phyloP scores from a whole-genome alignment of 805 yeast species.

The Kuraishia floccosa region DNA sequence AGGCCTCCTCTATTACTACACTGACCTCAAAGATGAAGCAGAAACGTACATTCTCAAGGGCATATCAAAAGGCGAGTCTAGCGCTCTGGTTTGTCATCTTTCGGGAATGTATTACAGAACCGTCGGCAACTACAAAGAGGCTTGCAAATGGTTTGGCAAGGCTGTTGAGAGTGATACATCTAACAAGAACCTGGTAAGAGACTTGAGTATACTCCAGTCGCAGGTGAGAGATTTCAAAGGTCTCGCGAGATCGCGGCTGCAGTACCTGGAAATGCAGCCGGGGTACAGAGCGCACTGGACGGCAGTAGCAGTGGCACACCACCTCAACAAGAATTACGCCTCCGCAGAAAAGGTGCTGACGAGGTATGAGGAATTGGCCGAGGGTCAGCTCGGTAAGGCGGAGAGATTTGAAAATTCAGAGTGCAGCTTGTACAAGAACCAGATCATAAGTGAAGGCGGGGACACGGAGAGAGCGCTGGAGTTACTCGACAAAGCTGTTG shows the following conservation, averaged over 20 bases:
- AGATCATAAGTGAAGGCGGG: conserved; percentile 51
- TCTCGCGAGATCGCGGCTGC: conserved; percentile 51
- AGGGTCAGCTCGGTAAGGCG: conserved; percentile 52
- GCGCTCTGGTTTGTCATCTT: conserved; percentile 74
- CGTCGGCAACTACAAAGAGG: conserved; percentile 57
- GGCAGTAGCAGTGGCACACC: conserved; percentile 75
- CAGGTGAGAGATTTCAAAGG: conserved; percentile 68
- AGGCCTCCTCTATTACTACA: conserved; percentile 54
- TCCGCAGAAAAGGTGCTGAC: conserved; percentile 63
- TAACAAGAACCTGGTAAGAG: conserved; percentile 72
- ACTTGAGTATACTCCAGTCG: conserved; percentile 66
- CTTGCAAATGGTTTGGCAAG: conserved; percentile 65
- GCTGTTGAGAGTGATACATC: conserved; percentile 71
- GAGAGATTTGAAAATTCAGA: conserved; percentile 78
- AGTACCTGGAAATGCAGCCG: conserved; percentile 58
- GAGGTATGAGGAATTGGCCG: conserved; percentile 66
- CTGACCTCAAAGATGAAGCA: conserved; percentile 55
- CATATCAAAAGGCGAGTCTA: conserved; percentile 39
- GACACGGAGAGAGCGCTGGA: conserved; percentile 54
- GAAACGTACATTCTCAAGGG: conserved; percentile 52
- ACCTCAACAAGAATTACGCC: conserved; percentile 53
- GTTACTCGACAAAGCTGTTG: conserved; percentile 38
- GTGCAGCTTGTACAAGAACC: conserved; percentile 62
- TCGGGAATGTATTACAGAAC: conserved; percentile 75
- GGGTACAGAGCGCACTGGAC: conserved; percentile 92